Conservation (phyloP, 1,284 basidiomycete species). For the Schizopora paradoxa region DNA sequence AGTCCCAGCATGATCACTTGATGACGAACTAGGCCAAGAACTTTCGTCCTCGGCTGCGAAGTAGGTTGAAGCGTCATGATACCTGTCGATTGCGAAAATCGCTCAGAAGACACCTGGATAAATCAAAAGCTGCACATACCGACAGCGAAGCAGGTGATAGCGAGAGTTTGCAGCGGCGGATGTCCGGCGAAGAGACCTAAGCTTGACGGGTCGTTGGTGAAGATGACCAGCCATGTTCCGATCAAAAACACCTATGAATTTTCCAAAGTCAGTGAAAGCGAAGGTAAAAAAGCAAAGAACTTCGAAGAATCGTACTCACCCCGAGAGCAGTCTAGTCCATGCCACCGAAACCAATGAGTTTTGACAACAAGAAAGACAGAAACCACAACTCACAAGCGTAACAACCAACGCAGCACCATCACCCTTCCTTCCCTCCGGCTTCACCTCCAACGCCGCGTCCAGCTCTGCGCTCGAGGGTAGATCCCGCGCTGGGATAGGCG, state of each 20-base stretch:
- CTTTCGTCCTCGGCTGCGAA: slow-evolving; percentile 19
- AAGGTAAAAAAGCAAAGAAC: not conserved
- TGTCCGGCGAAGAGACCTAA: slow-evolving; percentile 21
- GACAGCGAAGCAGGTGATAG: slow-evolving; percentile 19
- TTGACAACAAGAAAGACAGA: not conserved
- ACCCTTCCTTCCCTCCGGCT: slow-evolving; percentile 12
- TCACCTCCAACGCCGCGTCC: no score
- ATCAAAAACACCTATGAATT: slow-evolving; percentile 21
- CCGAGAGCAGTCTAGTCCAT: slow-evolving; percentile 7
- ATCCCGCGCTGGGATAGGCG: no score
- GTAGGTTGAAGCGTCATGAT: slow-evolving; percentile 22
- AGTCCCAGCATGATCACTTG: slow-evolving; percentile 20
- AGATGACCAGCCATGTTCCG: slow-evolving; percentile 21
- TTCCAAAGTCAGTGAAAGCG: not conserved
- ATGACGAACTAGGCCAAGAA: slow-evolving; percentile 19
- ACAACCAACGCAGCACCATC: slow-evolving; percentile 7
- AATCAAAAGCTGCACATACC: slow-evolving; percentile 11
- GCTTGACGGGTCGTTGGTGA: slow-evolving; percentile 16
- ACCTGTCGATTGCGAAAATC: slow-evolving; percentile 5
- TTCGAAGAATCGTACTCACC: slow-evolving; percentile 4
- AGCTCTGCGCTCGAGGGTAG: no score
- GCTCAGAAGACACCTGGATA: not conserved
- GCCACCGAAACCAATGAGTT: not conserved
- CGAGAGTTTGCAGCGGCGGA: slow-evolving; percentile 20
- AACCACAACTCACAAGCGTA: slow-evolving; percentile 10